phyloP scores from a whole-genome alignment of 306 rosid genomes.

The Cucurbita maxima region DNA sequence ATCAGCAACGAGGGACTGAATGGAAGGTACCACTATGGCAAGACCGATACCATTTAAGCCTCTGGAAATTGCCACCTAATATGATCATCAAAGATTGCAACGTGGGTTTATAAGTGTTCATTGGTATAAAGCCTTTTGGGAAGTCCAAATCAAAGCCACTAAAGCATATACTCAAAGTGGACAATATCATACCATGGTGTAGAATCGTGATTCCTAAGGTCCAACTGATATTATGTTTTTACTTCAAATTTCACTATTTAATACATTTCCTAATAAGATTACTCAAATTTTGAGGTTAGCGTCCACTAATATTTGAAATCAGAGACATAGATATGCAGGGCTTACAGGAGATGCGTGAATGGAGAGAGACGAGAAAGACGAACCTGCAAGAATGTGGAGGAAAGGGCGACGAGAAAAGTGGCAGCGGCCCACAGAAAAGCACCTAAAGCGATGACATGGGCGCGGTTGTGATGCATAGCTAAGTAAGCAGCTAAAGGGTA shows the following conservation, averaged over 20 bases:
- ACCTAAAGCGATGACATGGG: slow-evolving; percentile 54
- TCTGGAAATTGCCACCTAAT: slow-evolving; percentile 75
- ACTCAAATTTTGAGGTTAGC: too few species aligned
- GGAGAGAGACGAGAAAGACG: not conserved
- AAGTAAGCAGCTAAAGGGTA: slow-evolving; percentile 68
- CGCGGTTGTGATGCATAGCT: slow-evolving; percentile 56
- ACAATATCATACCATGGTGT: too few species aligned
- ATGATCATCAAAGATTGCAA: not conserved
- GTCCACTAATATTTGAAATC: not conserved
- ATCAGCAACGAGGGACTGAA: slow-evolving; percentile 70
- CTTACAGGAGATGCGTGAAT: not conserved
- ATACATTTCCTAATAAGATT: not conserved
- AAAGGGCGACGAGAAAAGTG: slow-evolving; percentile 51
- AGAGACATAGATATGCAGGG: not conserved
- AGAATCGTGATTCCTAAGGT: not conserved
- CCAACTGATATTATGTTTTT: not conserved
- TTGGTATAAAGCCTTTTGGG: too few species aligned
- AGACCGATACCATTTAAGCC: slow-evolving; percentile 87
- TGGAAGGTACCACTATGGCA: slow-evolving; percentile 70
- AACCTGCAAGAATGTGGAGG: slow-evolving; percentile 56
- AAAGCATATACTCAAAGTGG: too few species aligned
- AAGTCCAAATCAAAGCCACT: too few species aligned
- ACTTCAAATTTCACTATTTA: not conserved
- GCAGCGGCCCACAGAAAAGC: slow-evolving; percentile 70
- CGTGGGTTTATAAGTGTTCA: too few species aligned